Evolutionary conservation across 768 basidiomycete genomes (phyloP).

Genomic region (Boletus reticulatus): DNA sequence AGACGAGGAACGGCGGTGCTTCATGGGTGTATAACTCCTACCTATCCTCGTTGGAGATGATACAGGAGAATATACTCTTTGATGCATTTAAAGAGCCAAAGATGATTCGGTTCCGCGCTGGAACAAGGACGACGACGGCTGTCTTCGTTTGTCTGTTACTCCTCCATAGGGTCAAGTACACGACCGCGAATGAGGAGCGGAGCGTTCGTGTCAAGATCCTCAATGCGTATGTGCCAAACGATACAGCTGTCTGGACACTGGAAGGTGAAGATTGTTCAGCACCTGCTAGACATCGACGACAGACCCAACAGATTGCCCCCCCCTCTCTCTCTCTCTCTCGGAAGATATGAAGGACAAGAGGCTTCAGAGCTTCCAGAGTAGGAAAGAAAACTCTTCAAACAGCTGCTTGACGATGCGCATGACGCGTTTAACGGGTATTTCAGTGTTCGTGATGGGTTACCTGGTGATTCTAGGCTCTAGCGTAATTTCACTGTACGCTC

Average conservation of each 20-base stretch:
- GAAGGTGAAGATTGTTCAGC: constrained; percentile 15
- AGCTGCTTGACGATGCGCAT: constrained; percentile 15
- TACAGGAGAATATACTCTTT: constrained; percentile 18
- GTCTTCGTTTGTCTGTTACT: constrained; percentile 24
- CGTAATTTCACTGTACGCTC: no score
- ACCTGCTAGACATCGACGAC: constrained; percentile 6
- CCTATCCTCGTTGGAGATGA: constrained; percentile 34
- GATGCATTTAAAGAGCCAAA: constrained; percentile 3
- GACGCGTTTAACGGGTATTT: constrained; percentile 17
- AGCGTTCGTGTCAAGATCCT: constrained; percentile 7
- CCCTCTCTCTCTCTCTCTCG: no score
- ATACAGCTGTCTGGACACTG: constrained; percentile 21
- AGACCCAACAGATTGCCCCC: not conserved
- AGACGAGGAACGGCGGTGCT: no score
- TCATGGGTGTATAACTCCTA: constrained; percentile 36
- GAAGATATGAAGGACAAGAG: not conserved
- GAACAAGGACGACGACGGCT: constrained; percentile 19
- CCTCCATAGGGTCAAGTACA: constrained; percentile 8
- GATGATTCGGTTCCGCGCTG: constrained; percentile 10
- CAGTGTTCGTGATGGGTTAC: not conserved
- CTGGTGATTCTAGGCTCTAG: not conserved
- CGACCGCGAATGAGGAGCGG: not conserved
- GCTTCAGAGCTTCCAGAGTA: not conserved
- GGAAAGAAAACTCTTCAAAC: constrained; percentile 3
- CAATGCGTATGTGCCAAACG: constrained; percentile 17